Percentiles rank a stretch among this genome's conserved stretches.
Evolutionary conservation across 257 asterid species (phyloP).

Genomic region (Solanum arcanum): DNA sequence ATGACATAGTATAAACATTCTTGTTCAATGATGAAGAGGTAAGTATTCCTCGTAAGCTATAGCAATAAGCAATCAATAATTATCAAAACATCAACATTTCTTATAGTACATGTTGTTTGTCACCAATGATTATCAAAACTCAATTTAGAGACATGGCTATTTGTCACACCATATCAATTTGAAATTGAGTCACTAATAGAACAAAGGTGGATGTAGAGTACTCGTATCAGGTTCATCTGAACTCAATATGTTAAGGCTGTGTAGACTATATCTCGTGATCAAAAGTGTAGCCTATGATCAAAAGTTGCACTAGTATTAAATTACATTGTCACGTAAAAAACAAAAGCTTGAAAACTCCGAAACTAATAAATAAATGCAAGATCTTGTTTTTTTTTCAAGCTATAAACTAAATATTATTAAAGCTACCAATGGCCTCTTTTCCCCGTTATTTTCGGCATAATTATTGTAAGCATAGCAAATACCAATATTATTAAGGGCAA

Average conservation of each 20-base stretch:
- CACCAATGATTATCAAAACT: neutral
- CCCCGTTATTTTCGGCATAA: neutral
- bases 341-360: neutral
- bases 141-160: neutral
- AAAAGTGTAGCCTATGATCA: neutral
- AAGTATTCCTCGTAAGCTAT: neutral
- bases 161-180: neutral
- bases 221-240: rapidly evolving
- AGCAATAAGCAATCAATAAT: neutral
- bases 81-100: neutral
- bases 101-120: neutral
- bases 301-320: no score
- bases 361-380: no score
- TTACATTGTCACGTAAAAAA: neutral
- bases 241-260: neutral
- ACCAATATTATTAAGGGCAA: no score
- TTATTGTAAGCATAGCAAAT: neutral
- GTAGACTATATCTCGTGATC: rapidly evolving
- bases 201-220: neutral
- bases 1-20: neutral
- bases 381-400: neutral
- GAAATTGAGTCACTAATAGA: neutral
- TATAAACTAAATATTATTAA: no score
- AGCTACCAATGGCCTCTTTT: neutral
- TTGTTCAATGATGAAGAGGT: neutral